These are phyloP conservation scores for Entomortierella lignicola DNA, from an alignment of 192 early-diverging fungal genomes.

Conservation along the genomic window DNA sequence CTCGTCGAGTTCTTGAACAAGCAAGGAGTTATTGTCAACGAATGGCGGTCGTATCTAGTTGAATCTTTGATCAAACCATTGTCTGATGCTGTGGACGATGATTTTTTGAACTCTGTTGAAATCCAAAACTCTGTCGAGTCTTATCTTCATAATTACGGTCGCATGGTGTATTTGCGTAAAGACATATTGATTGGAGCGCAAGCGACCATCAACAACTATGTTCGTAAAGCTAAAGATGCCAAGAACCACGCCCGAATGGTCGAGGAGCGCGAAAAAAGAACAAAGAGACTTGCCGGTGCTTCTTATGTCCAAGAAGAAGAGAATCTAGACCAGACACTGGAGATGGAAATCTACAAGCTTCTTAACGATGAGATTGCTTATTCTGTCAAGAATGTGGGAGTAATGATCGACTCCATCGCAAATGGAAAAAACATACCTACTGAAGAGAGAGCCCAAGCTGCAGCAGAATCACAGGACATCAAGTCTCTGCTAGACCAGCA, in stretches of 20 bases:
- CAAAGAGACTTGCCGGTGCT: slow-evolving; percentile 7
- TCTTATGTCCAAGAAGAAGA: slow-evolving; percentile 6
- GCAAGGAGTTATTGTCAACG: slow-evolving; percentile 33
- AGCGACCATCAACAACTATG: slow-evolving; percentile 6
- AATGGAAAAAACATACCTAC: background rate
- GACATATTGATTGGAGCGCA: slow-evolving; percentile 23
- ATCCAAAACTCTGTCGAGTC: slow-evolving; percentile 36
- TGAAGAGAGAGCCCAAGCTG: background rate
- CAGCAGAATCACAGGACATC: slow-evolving; percentile 15
- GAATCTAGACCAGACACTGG: slow-evolving; percentile 18
- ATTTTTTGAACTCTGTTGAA: slow-evolving; percentile 31
- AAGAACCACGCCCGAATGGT: slow-evolving; percentile 15
- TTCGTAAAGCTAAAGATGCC: background rate
- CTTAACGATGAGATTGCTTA: background rate
- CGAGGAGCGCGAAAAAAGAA: slow-evolving; percentile 18
- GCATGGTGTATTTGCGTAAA: slow-evolving; percentile 15
- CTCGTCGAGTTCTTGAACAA: slow-evolving; percentile 34
- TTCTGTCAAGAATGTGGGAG: slow-evolving; percentile 15
- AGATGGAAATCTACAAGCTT: slow-evolving; percentile 23
- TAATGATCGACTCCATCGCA: slow-evolving; percentile 9
- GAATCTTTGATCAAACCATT: slow-evolving; percentile 34
- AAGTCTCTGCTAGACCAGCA: slow-evolving; percentile 15
- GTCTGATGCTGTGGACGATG: slow-evolving; percentile 29
- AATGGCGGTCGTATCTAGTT: slow-evolving; percentile 46
- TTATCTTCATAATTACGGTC: slow-evolving; percentile 21